phyloP scores from a whole-genome alignment of 331 rosid species.

The Malus hybrid region DNA sequence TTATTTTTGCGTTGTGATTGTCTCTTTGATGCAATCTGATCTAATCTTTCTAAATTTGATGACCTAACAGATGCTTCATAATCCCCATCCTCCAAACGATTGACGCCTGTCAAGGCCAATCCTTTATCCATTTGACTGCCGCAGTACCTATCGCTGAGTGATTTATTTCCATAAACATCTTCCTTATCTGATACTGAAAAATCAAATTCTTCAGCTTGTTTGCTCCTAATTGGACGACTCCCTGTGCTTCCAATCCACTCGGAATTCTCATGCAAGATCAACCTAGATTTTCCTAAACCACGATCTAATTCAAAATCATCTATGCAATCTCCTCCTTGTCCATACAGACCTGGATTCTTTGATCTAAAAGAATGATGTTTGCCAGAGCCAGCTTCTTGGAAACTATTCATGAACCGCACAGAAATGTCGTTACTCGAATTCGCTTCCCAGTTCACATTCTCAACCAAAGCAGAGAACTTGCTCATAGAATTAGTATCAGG shows the following conservation, averaged over 20 bases:
- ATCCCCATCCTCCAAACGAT: constrained; percentile 37
- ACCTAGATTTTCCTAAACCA: constrained; percentile 24
- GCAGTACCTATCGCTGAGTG: constrained; percentile 34
- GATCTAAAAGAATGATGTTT: constrained; percentile 23
- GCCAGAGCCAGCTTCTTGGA: constrained; percentile 33
- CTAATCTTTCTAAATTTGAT: constrained; percentile 29
- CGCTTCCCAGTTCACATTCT: constrained; percentile 63
- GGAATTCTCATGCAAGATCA: constrained; percentile 22
- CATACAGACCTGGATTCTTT: constrained; percentile 24
- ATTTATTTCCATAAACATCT: constrained; percentile 20
- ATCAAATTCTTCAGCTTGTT: constrained; percentile 24
- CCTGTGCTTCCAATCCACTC: constrained; percentile 11
- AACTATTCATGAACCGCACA: constrained; percentile 37
- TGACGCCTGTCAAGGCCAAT: constrained; percentile 28
- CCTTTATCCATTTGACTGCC: constrained; percentile 33
- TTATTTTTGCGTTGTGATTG: constrained; percentile 19
- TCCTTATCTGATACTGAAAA: constrained; percentile 24
- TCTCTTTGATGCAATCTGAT: constrained; percentile 19
- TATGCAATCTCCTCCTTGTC: constrained; percentile 20
- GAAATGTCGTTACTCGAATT: constrained; percentile 53
- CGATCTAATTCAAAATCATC: constrained; percentile 31
- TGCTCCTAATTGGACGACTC: neutral
- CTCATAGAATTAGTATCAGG: constrained; percentile 66
- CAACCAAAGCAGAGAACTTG: constrained; percentile 56
- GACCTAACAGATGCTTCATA: constrained; percentile 23